A percentile compares a stretch with the other conserved stretches of the same genome.
These are phyloP conservation scores for Simplicillium sp. DNA, from an alignment of 2,329 filamentous ascomycete genomes.

Conservation along the genomic window DNA sequence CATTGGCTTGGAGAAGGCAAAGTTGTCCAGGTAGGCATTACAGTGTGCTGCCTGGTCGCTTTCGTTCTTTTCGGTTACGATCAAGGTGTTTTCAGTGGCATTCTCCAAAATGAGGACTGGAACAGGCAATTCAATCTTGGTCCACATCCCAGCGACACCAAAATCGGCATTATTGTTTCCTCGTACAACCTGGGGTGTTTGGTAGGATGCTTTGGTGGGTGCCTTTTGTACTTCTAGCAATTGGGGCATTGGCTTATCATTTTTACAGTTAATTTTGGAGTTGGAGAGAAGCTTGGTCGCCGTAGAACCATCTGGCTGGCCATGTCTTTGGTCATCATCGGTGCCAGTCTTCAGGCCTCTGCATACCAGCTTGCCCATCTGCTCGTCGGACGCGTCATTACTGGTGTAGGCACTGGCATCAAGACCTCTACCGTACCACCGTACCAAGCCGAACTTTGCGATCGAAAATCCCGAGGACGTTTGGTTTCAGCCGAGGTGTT, in stretches of 20 bases:
- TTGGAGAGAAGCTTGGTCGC: slow-evolving; percentile 41
- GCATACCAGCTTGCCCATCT: slow-evolving; percentile 32
- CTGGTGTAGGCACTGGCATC: slow-evolving; percentile 36
- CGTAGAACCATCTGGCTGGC: slow-evolving; percentile 46
- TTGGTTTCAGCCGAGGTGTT: slow-evolving; percentile 38
- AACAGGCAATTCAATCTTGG: slow-evolving; percentile 23
- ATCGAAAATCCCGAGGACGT: slow-evolving; percentile 38
- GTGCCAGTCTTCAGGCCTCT: slow-evolving; percentile 46
- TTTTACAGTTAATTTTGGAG: slow-evolving; percentile 27
- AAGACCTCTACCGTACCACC: slow-evolving; percentile 28
- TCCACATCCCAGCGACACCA: slow-evolving; percentile 16
- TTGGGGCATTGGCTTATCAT: too few species aligned
- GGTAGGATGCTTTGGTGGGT: slow-evolving; percentile 10
- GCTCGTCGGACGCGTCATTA: slow-evolving; percentile 37
- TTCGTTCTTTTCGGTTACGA: slow-evolving; percentile 31
- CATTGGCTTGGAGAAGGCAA: slow-evolving; percentile 6
- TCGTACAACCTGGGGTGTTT: slow-evolving; percentile 34
- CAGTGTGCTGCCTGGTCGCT: slow-evolving; percentile 9
- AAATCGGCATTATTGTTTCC: slow-evolving; percentile 29
- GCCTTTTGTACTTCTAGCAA: too few species aligned
- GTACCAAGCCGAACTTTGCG: slow-evolving; percentile 28
- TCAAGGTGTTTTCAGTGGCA: slow-evolving; percentile 34
- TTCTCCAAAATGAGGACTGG: slow-evolving; percentile 32
- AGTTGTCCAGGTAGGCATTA: slow-evolving; percentile 8
- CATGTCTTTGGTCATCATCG: slow-evolving; percentile 44